phyloP scores from a whole-genome alignment of 257 asterid genomes.

The Catharanthus roseus region DNA sequence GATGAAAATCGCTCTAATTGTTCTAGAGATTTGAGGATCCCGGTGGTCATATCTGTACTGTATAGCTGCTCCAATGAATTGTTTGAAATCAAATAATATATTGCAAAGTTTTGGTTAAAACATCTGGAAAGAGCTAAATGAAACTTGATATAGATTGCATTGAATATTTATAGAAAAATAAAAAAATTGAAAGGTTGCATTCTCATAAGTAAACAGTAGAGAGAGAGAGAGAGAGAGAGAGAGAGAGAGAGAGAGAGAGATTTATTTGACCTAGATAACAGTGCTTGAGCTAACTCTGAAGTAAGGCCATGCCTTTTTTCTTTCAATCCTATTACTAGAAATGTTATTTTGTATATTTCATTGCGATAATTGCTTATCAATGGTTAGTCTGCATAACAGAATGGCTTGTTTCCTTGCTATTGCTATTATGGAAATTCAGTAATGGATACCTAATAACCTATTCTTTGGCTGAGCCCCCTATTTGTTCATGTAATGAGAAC shows the following conservation, averaged over 20 bases:
- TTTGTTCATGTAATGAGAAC: background rate
- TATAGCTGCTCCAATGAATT: background rate
- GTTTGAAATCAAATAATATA: background rate
- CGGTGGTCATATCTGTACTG: too few species aligned
- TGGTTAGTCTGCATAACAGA: background rate
- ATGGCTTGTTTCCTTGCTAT: too few species aligned
- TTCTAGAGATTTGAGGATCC: background rate
- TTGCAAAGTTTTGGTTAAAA: background rate
- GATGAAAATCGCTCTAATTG: background rate
- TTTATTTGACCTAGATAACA: background rate
- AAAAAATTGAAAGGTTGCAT: background rate
- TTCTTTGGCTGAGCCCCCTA: background rate
- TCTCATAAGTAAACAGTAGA: too few species aligned
- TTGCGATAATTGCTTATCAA: background rate
- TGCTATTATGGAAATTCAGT: background rate
- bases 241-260: background rate
- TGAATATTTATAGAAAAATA: background rate
- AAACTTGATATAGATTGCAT: background rate
- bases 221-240: background rate
- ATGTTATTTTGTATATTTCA: background rate
- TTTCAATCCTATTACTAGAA: background rate
- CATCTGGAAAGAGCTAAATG: background rate
- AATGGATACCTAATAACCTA: background rate
- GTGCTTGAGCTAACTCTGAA: background rate
- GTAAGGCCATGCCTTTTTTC: background rate